Evolutionary conservation across 495 filamentous ascomycete genomes (phyloP), one percentile per base, ranked within the genome.

Genomic region (Penicillium longicatenatum): DNA sequence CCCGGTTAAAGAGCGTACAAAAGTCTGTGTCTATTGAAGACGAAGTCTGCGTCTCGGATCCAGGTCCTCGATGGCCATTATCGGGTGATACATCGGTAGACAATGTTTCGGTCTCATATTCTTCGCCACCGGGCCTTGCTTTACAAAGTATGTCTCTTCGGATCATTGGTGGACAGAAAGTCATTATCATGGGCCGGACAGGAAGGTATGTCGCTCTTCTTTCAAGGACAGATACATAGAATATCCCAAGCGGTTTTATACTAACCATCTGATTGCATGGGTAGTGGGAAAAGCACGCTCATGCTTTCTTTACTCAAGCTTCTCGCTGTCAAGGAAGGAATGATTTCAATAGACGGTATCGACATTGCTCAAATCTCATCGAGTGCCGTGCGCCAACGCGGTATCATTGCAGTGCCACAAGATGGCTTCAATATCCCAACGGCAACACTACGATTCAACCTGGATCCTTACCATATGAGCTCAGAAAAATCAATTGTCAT

Each of bases 351-450:
- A 10, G 51, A 54, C 37, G 51, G 22, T 7, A 8, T 54, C 10
- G 20, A 54, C 4, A 29, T 54, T 20, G 41, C 51, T 3, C 11
- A 19, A 16, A 44, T 54, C 6, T 54, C 51, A 0, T 44, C 39
- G 12, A 16, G 7, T 33, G 31, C 16, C 2, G 21, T 54, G 11
- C 51, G 51, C n/a, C 37, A 30, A 54, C 51, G 39, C 9, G 51
- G 37, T 8, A 42, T 54, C 14, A 54, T 54, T 30, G 51, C 51
- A 43, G 37, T 54, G 20, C 51, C 51, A 54, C 51, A 54, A 44
- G 51, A 54, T 44, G 51, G 51, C 22, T 44, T 54, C 22, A 54
- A 30, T 16, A 54, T 54, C 39, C 37, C 51, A 54, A 54, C 51
- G 14, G 51, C 39, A 30, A 43, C 24, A 6, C 16, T 54, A 14